A percentile compares a stretch with the other conserved stretches of the same genome.
phyloP scores from a whole-genome alignment of 148 eudicot species.

The Dysphania ambrosioides region DNA sequence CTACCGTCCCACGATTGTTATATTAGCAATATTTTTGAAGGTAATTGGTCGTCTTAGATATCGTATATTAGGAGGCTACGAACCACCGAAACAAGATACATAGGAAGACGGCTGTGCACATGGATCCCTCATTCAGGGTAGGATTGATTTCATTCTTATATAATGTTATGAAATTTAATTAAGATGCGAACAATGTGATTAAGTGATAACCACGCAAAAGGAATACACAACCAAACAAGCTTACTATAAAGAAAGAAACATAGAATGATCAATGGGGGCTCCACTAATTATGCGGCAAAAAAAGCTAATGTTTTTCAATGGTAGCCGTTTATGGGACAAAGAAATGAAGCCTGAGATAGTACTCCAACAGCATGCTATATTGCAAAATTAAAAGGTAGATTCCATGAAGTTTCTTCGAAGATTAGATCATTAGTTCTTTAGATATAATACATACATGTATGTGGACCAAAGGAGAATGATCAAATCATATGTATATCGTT shows the following conservation, averaged over 20 bases:
- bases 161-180: no score
- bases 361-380: constrained; percentile 1
- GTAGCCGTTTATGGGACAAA: constrained; percentile 18
- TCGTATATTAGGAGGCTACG: not conserved
- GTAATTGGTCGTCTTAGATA: not conserved
- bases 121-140: constrained; percentile 7
- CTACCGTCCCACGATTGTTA: constrained; percentile 5
- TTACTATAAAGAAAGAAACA: not conserved
- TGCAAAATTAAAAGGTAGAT: constrained; percentile 2
- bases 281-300: constrained; percentile 14
- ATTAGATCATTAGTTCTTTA: not conserved
- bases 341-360: not conserved
- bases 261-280: constrained; percentile 8
- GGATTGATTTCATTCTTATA: not conserved
- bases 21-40: not conserved
- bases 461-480: constrained; percentile 17
- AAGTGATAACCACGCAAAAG: constrained; percentile 1
- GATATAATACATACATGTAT: not conserved
- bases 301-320: constrained; percentile 13
- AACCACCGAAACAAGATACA: not conserved
- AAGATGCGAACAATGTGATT: not conserved
- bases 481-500: constrained; percentile 21
- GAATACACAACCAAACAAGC: constrained; percentile 7
- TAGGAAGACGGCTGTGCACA: constrained; percentile 19
- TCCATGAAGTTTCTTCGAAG: not conserved